phyloP scores from a whole-genome alignment of 2,329 filamentous ascomycete species.

The Fusarium luffae region DNA sequence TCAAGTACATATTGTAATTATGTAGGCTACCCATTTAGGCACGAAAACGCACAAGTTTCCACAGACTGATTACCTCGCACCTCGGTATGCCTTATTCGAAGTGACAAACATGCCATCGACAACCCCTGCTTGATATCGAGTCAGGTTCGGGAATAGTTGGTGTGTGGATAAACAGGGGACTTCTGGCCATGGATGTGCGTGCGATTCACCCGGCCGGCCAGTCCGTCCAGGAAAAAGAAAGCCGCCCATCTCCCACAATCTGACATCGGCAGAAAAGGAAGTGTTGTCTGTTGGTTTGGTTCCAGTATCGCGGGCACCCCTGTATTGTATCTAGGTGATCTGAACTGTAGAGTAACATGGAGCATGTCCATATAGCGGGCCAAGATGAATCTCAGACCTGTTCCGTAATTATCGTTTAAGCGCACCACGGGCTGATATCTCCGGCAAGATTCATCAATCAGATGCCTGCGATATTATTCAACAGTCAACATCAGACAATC shows the following conservation, averaged over 20 bases:
- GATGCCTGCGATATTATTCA: neutral
- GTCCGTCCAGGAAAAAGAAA: conserved; percentile 11
- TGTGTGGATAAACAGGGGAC: conserved; percentile 4
- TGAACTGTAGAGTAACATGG: neutral
- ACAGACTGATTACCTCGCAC: neutral
- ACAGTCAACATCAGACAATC: neutral
- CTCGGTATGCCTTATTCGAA: conserved; percentile 30
- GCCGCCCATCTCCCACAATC: conserved; percentile 9
- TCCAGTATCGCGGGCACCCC: conserved; percentile 5
- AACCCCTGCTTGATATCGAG: conserved; percentile 23
- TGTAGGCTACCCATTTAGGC: neutral
- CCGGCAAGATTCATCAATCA: conserved; percentile 2
- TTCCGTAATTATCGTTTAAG: conserved; percentile 2
- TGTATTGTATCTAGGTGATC: neutral
- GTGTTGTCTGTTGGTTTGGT: neutral
- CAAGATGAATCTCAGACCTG: neutral
- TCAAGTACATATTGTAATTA: neutral
- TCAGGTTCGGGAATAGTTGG: conserved; percentile 41
- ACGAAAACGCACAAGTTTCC: neutral
- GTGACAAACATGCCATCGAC: conserved; percentile 31
- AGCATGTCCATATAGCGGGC: neutral
- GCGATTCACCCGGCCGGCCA: neutral
- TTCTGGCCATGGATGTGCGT: neutral
- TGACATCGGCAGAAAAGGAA: conserved; percentile 2
- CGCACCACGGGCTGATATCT: conserved; percentile 21